These are phyloP conservation scores for Oryza meyeriana DNA, from an alignment of 176 grass and related monocot genomes.

Conservation along the genomic window DNA sequence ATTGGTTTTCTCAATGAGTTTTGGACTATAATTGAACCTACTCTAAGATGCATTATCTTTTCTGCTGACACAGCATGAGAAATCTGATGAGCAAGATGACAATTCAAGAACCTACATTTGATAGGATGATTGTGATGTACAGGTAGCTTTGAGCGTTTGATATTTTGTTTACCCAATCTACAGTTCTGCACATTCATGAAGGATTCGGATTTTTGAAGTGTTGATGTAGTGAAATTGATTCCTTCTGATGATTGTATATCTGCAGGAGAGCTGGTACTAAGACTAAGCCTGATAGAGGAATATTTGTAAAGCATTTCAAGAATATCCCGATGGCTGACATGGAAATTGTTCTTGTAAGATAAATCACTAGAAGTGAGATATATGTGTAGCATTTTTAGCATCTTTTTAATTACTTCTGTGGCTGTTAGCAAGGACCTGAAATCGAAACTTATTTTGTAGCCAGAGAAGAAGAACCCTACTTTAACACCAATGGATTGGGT, in stretches of 20 bases:
- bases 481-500: conserved; percentile 98
- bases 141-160: conserved; percentile 40
- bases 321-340: conserved; percentile 92
- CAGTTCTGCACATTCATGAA: conserved; percentile 36
- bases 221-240: conserved; percentile 22
- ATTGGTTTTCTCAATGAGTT: conserved; percentile 5
- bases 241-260: conserved; percentile 27
- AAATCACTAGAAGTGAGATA: conserved; percentile 12
- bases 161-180: conserved; percentile 20
- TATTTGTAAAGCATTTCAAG: conserved; percentile 90
- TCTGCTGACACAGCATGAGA: conserved; percentile 49
- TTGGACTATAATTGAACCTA: conserved; percentile 4
- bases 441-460: conserved; percentile 52
- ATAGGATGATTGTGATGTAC: conserved; percentile 94
- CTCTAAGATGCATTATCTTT: conserved; percentile 14
- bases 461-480: conserved; percentile 90
- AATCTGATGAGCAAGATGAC: conserved; percentile 73
- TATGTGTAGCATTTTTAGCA: conserved; percentile 8
- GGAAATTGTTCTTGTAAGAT: conserved; percentile 93
- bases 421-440: conserved; percentile 16
- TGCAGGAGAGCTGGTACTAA: conserved; percentile 66
- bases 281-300: conserved; percentile 59
- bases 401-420: conserved; percentile 13
- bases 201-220: neutral
- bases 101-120: conserved; percentile 96